Percentiles rank a stretch among this genome's conserved stretches.
Evolutionary conservation across 2,329 filamentous ascomycete species (phyloP).

Genomic region (Botrytis sinoallii): DNA sequence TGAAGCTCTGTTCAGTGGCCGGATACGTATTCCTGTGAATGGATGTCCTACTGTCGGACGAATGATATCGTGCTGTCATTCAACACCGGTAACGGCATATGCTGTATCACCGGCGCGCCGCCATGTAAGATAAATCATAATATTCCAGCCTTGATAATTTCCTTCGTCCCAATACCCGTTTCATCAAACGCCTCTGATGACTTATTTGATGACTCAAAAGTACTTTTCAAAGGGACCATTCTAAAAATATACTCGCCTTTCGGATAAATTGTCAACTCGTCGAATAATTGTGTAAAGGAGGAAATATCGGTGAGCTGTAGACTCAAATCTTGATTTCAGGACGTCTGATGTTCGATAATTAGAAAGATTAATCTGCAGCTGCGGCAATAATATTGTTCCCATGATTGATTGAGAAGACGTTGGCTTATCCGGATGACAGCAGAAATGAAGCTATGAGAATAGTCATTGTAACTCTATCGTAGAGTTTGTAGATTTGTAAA

Average conservation of each 20-base stretch:
- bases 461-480: slow-evolving; percentile 1
- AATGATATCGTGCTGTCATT: background rate
- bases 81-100: background rate
- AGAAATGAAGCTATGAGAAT: slow-evolving; percentile 8
- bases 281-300: too few species aligned
- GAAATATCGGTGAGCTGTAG: background rate
- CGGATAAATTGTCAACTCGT: background rate
- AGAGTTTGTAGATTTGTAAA: background rate
- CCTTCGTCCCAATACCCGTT: slow-evolving; percentile 4
- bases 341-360: slow-evolving; percentile 1
- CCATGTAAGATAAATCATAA: background rate
- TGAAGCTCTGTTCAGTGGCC: background rate
- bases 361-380: slow-evolving; percentile 7
- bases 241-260: background rate
- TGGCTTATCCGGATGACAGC: slow-evolving; percentile 10
- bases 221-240: background rate
- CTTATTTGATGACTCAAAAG: background rate
- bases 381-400: slow-evolving; percentile 8
- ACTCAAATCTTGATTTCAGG: background rate
- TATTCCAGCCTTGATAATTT: slow-evolving; percentile 1
- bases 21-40: background rate
- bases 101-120: background rate
- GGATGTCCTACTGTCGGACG: background rate
- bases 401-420: background rate
- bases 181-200: slow-evolving; percentile 9